These are phyloP conservation scores for Sporothrix pseudoabietina DNA, from an alignment of 2,329 filamentous ascomycete genomes.

Conservation along the genomic window DNA sequence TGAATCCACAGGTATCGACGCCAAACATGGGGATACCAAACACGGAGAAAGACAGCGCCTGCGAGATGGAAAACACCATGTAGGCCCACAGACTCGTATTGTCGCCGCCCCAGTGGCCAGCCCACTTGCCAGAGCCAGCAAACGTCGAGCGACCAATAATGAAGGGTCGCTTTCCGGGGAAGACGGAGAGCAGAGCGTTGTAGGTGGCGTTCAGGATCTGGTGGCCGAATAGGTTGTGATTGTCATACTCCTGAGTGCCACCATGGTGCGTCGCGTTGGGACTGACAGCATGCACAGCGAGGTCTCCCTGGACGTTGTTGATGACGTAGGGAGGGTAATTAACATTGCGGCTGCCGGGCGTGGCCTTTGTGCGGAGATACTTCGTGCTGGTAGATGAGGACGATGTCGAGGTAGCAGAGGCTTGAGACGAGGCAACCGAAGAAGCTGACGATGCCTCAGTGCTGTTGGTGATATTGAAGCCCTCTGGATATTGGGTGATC, in stretches of 20 bases:
- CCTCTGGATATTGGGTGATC: constrained; percentile 66
- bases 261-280: constrained; percentile 78
- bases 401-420: constrained; percentile 37
- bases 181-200: constrained; percentile 64
- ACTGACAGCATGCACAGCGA: constrained; percentile 71
- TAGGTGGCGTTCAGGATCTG: constrained; percentile 78
- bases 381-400: constrained; percentile 42
- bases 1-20: constrained; percentile 78
- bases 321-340: constrained; percentile 77
- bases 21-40: constrained; percentile 71
- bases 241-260: constrained; percentile 73
- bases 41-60: constrained; percentile 63
- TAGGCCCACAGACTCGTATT: constrained; percentile 60
- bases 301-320: constrained; percentile 71
- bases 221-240: constrained; percentile 78
- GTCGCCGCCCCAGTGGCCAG: constrained; percentile 64
- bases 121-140: constrained; percentile 71
- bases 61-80: constrained; percentile 60
- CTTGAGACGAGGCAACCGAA: constrained; percentile 49
- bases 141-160: constrained; percentile 83
- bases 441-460: constrained; percentile 66
- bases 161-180: constrained; percentile 72
- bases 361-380: constrained; percentile 63
- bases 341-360: constrained; percentile 65
- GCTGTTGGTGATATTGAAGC: constrained; percentile 67